A percentile compares a stretch with the other conserved stretches of the same genome.
Evolutionary conservation across 1,139 yeast genomes (phyloP).

Genomic region (Diutina mesorugosa): DNA sequence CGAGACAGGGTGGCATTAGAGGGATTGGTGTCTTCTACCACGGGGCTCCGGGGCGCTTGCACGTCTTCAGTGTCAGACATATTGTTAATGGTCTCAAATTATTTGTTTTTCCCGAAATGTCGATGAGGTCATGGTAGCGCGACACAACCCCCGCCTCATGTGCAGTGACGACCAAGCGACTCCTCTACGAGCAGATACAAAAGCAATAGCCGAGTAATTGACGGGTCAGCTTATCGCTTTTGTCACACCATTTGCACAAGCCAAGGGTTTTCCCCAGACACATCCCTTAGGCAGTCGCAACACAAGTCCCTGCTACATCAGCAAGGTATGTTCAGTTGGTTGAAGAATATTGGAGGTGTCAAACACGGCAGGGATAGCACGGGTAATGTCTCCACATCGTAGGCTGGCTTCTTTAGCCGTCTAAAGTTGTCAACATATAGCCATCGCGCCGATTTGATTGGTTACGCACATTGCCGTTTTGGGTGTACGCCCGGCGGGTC

Average conservation of each 20-base stretch:
- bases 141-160: not conserved
- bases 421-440: too few species aligned
- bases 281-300: too few species aligned
- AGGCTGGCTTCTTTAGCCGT: too few species aligned
- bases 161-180: not conserved
- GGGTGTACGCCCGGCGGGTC: not conserved
- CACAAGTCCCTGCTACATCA: too few species aligned
- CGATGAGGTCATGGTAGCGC: constrained; percentile 1
- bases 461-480: not conserved
- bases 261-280: too few species aligned
- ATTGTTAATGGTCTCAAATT: not conserved
- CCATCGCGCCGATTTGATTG: not conserved
- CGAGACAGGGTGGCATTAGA: not conserved
- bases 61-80: constrained; percentile 2
- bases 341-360: too few species aligned
- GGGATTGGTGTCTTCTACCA: not conserved
- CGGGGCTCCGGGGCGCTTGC: not conserved
- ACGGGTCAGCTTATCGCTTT: not conserved
- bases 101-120: not conserved
- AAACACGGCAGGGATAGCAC: too few species aligned
- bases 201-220: not conserved
- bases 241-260: too few species aligned
- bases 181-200: not conserved
- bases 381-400: too few species aligned
- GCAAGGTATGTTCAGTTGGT: too few species aligned